Evolutionary conservation across 208 protist genomes (phyloP), one percentile per base, ranked within the genome.

Genomic region (Leishmania major): DNA sequence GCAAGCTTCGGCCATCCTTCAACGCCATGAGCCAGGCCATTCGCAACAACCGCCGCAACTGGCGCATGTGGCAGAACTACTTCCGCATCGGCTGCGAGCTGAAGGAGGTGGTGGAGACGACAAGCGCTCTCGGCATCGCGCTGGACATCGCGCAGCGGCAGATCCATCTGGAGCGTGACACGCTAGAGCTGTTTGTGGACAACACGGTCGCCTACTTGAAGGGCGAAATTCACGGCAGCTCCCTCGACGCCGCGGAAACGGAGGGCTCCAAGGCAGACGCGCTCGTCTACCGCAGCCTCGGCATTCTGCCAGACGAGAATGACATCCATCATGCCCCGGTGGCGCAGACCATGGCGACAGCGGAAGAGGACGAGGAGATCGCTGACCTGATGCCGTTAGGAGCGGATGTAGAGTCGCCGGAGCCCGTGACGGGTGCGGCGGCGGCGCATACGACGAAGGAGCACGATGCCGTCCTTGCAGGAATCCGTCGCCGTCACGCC

Each of bases 11-110:
- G 10, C 94, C 95, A 6, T 95, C 96, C 43, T 97, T 96, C 82
- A 96, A 98, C 77, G 91, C 93, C 10, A 96, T 97, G 92, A 95
- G 92, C 81, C 95, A 98, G 79, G 96, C 94, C 1, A 86, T 97
- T 55, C 89, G 91, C 66, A 94, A 96, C 87, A 96, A 97, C 80
- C 88, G 94, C 25, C 84, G 91, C 25, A 88, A 95, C 82, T 98
- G 96, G 95, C 92, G 92, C 51, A 98, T 98, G 94, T 97, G 94
- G 94, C 92, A 97, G 77, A 98, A 98, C 84, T 97, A 97, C 89
- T 96, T 97, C 69, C 87, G 93, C 40, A 96, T 98, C 73, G 93
- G 92, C 28, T 94, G 90, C 79, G 87, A 97, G 79, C 86, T 98
- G 49, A 89, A 87, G 70, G 96, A 98, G 82, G 93, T 97, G 72